Base-by-base conservation (phyloP, 768 basidiomycete species). In the Russula sp. region DNA sequence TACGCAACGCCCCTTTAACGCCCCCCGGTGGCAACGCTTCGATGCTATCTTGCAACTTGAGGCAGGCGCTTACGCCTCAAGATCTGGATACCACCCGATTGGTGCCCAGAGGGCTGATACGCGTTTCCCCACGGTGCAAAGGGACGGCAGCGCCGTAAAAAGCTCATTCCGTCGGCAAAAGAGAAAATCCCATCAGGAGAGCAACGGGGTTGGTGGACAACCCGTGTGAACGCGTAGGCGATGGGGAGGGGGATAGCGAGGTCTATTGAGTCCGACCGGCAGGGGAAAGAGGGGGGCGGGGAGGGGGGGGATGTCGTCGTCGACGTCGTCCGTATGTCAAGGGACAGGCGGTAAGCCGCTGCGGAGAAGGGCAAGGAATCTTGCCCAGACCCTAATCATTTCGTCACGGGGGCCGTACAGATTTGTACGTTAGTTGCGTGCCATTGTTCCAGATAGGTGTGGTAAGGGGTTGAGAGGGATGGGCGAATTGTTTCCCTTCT, bases 61-160 rank as follows among this genome's bases (percentile, higher is more conserved):
- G 57, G 57, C 38, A 55, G 62, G 62, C 62, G 62, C 62, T 59
- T 59, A 59, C 57, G 58, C 62, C 62, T 43, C 39, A 39, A 22
- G 64, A 62, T 65, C 64, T 63, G 34, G 52, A 56, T 63, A 35
- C 64, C 64, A 58, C 64, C 55, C 61, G 64, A 65, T 65, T 57
- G 64, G 64, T 63, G 51, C 61, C 61, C 61, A 54, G 48, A 50
- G 60, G 42, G 39, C 41, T 58, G 64, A 58, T 63, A 63, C 60
- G 56, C 45, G 14, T 41, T 50, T 63, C 43, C 51, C 60, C 57
- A 63, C 62, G 62, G 61, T 54, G 47, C 38, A 9, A 60, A 34
- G 61, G 56, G 16, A 47, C n/a, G 51, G 39, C 46, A 25, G 25
- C 38, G 39, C 61, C 61, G 20, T 42, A 59, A 48, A 59, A 43